Evolutionary conservation across 2,329 filamentous ascomycete genomes (phyloP).

Genomic region (Emergomyces orientalis): DNA sequence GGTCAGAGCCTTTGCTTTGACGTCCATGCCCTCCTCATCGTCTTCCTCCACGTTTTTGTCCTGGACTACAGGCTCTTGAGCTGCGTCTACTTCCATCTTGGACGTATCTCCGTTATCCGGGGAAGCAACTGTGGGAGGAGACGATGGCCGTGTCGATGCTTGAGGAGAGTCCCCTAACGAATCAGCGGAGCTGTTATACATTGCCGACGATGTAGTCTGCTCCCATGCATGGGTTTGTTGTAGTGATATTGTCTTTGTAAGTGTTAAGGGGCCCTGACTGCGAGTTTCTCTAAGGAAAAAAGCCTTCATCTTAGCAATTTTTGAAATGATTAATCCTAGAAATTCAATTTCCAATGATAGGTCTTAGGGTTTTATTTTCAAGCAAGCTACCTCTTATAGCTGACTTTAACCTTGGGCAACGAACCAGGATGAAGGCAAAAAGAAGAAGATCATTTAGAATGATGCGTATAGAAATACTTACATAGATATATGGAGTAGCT

Average conservation of each 20-base stretch:
- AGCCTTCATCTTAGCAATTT: neutral
- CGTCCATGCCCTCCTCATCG: constrained; percentile 34
- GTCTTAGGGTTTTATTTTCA: neutral
- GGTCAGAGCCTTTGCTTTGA: constrained; percentile 37
- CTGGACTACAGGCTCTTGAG: constrained; percentile 10
- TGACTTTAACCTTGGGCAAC: neutral
- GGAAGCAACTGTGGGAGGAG: constrained; percentile 19
- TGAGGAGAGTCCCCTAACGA: constrained; percentile 21
- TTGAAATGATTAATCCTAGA: neutral
- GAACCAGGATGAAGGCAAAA: neutral
- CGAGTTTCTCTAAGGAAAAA: neutral
- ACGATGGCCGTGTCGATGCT: constrained; percentile 26
- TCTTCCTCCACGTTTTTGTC: constrained; percentile 19
- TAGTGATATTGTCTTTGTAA: neutral
- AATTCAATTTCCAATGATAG: neutral
- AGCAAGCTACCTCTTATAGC: neutral
- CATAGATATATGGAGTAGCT: neutral
- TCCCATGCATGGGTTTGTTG: neutral
- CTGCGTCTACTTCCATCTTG: constrained; percentile 9
- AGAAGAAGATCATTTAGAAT: neutral
- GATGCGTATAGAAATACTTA: neutral
- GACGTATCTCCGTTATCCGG: constrained; percentile 14
- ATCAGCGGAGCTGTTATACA: constrained; percentile 23
- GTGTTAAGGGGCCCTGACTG: neutral
- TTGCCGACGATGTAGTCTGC: constrained; percentile 12